A percentile compares a stretch with the other conserved stretches of the same genome.
phyloP scores from a whole-genome alignment of 768 basidiomycete species.

The Suillus variegatus region DNA sequence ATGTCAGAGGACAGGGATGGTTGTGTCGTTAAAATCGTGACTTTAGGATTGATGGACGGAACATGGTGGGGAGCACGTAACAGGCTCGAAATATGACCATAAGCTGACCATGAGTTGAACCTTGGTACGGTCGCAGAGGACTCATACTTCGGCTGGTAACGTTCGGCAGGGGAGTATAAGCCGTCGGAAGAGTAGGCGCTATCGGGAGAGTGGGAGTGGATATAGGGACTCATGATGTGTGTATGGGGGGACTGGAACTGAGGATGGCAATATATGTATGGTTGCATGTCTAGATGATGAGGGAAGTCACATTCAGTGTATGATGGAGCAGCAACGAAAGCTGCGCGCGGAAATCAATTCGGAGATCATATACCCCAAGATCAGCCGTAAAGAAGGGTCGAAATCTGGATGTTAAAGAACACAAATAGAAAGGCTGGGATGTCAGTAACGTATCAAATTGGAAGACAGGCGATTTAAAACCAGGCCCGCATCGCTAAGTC shows the following conservation, averaged over 20 bases:
- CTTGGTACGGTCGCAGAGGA: slow-evolving; percentile 4
- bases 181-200: slow-evolving; percentile 21
- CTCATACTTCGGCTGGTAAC: slow-evolving; percentile 25
- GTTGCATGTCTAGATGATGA: slow-evolving; percentile 19
- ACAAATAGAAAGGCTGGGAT: slow-evolving; percentile 23
- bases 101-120: slow-evolving; percentile 23
- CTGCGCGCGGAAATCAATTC: slow-evolving; percentile 23
- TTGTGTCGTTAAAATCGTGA: slow-evolving; percentile 27
- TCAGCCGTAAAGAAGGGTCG: slow-evolving; percentile 21
- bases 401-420: slow-evolving; percentile 20
- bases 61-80: slow-evolving; percentile 19
- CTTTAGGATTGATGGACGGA: slow-evolving; percentile 28
- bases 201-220: slow-evolving; percentile 17
- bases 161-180: slow-evolving; percentile 25
- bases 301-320: slow-evolving; percentile 19
- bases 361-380: slow-evolving; percentile 33
- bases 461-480: slow-evolving; percentile 32
- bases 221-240: slow-evolving; percentile 31
- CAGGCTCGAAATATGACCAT: slow-evolving; percentile 11
- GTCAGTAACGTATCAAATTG: slow-evolving; percentile 27
- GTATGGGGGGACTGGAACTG: slow-evolving; percentile 21
- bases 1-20: slow-evolving; percentile 25
- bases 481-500: slow-evolving; percentile 23
- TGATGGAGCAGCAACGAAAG: slow-evolving; percentile 26
- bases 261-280: slow-evolving; percentile 34